These are phyloP conservation scores for Epichloe baconii DNA, from an alignment of 2,329 filamentous ascomycete species.

Conservation along the genomic window DNA sequence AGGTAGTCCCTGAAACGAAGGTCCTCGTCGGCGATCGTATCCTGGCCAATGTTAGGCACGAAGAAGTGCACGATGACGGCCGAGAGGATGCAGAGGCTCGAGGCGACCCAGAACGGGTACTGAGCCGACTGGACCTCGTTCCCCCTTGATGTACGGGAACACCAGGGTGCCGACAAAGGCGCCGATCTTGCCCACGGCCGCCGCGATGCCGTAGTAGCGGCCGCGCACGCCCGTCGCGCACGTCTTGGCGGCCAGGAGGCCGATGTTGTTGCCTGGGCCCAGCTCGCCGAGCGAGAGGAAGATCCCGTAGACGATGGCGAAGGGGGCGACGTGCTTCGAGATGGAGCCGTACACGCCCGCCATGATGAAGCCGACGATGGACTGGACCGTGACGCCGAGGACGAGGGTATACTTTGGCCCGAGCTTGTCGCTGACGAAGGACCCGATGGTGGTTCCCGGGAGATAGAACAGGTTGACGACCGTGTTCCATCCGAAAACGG, in stretches of 20 bases:
- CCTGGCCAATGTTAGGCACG: constrained; percentile 67
- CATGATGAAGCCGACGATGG: constrained; percentile 78
- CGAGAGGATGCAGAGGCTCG: constrained; percentile 61
- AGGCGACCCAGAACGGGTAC: constrained; percentile 79
- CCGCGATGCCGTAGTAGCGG: constrained; percentile 57
- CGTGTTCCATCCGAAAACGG: constrained; percentile 76
- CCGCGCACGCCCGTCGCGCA: constrained; percentile 78
- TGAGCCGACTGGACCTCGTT: constrained; percentile 50
- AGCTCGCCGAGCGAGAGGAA: constrained; percentile 34
- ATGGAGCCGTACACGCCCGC: constrained; percentile 51
- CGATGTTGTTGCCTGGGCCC: constrained; percentile 85
- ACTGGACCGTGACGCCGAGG: constrained; percentile 58
- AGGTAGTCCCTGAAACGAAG: constrained; percentile 61
- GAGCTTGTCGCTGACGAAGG: constrained; percentile 63
- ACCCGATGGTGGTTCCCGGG: constrained; percentile 66
- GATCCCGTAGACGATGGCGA: constrained; percentile 24
- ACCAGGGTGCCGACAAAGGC: constrained; percentile 81
- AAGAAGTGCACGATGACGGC: constrained; percentile 46
- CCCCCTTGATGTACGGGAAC: constrained; percentile 41
- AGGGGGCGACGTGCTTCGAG: constrained; percentile 27
- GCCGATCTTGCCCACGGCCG: constrained; percentile 61
- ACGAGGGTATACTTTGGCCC: constrained; percentile 66
- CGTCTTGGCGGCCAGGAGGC: constrained; percentile 74
- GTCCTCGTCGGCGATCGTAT: constrained; percentile 75
- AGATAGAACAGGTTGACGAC: constrained; percentile 83